phyloP scores from a whole-genome alignment of 352 stramenopile species.

The Globisporangium apiculatum region DNA sequence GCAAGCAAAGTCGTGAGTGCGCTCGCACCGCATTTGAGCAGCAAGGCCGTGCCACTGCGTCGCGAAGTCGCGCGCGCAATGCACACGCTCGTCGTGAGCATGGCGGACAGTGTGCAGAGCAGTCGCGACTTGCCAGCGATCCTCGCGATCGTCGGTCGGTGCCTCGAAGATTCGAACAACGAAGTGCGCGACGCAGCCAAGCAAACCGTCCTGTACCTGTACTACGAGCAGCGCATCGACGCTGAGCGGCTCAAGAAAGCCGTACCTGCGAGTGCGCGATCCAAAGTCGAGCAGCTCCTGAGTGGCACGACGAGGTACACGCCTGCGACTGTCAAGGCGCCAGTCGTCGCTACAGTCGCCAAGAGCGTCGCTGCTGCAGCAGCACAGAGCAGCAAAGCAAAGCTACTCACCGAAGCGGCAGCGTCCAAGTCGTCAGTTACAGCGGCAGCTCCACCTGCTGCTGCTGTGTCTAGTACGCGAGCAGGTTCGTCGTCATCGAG shows the following conservation, averaged over 20 bases:
- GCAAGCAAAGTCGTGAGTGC: constrained; percentile 33
- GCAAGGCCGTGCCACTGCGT: constrained; percentile 43
- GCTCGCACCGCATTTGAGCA: constrained; percentile 30
- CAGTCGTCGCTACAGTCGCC: neutral
- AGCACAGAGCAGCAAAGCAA: neutral
- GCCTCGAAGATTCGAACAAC: constrained; percentile 70
- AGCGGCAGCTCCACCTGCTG: no score
- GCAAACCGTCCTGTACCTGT: constrained; percentile 47
- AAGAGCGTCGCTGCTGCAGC: constrained; percentile 1
- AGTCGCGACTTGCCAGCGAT: constrained; percentile 36
- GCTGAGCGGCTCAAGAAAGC: constrained; percentile 44
- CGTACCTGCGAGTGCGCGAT: constrained; percentile 28
- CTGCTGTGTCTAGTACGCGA: neutral
- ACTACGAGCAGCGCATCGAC: constrained; percentile 29
- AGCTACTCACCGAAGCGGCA: neutral
- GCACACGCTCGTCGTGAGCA: constrained; percentile 36
- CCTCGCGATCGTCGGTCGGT: constrained; percentile 43
- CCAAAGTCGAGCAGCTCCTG: constrained; percentile 46
- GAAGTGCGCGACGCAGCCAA: constrained; percentile 67
- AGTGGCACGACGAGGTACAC: constrained; percentile 19
- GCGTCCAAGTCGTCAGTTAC: neutral
- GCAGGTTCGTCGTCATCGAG: neutral
- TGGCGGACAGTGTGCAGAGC: constrained; percentile 23
- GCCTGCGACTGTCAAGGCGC: constrained; percentile 8
- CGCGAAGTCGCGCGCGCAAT: constrained; percentile 53